Conservation (phyloP, 208 protist genomes). For the Sergeia podlipaevii region DNA sequence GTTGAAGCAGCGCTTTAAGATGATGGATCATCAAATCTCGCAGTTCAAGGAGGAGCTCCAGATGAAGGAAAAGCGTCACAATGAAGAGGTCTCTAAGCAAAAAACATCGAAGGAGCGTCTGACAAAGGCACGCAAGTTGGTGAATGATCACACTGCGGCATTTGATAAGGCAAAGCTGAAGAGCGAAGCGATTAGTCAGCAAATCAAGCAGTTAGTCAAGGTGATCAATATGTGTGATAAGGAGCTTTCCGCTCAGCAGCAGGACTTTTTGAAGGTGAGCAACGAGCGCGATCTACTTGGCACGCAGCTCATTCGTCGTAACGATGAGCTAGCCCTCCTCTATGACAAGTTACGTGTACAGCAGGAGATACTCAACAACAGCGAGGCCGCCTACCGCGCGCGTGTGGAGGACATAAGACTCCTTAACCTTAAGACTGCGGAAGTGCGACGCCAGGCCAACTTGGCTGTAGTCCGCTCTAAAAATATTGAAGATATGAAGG, state of each 20-base stretch:
- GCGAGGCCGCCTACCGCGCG: constrained; percentile 94
- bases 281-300: constrained; percentile 95
- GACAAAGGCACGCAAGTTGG: constrained; percentile 61
- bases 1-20: constrained; percentile 95
- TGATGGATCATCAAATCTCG: constrained; percentile 96
- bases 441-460: constrained; percentile 86
- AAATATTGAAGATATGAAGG: constrained; percentile 47
- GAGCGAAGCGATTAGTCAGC: constrained; percentile 58
- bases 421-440: constrained; percentile 66
- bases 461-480: constrained; percentile 89
- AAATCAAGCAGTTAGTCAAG: constrained; percentile 94
- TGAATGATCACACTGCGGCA: constrained; percentile 56
- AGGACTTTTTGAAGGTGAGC: constrained; percentile 93
- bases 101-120: constrained; percentile 65
- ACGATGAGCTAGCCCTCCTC: constrained; percentile 97
- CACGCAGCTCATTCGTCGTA: constrained; percentile 96
- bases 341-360: constrained; percentile 98
- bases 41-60: constrained; percentile 96
- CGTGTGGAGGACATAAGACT: constrained; percentile 71
- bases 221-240: constrained; percentile 93
- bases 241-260: constrained; percentile 86
- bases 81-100: constrained; percentile 44
- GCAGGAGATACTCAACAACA: constrained; percentile 90
- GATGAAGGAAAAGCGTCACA: constrained; percentile 70
- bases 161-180: constrained; percentile 50